A percentile compares a stretch with the other conserved stretches of the same genome.
These are phyloP conservation scores for Phaeosphaeriaceae sp. DNA, from an alignment of 2,329 filamentous ascomycete species.

Conservation along the genomic window DNA sequence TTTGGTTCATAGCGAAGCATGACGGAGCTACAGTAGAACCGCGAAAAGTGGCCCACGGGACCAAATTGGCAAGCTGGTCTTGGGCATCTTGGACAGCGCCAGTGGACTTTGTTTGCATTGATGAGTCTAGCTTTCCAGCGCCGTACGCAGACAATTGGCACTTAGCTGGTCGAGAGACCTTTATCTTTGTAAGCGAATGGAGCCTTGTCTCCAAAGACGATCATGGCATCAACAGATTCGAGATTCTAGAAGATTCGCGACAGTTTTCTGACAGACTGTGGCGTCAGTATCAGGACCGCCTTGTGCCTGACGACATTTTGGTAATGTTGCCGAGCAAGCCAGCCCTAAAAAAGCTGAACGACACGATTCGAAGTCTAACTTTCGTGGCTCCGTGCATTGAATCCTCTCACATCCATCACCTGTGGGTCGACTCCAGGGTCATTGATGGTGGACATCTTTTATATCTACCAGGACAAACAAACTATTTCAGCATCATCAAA, in stretches of 20 bases:
- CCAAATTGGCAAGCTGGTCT: not conserved
- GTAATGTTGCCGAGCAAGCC: not conserved
- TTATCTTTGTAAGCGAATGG: not conserved
- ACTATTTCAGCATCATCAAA: not conserved
- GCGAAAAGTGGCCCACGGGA: not conserved
- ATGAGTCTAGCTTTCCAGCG: not conserved
- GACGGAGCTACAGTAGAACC: not conserved
- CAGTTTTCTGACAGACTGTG: too few species aligned
- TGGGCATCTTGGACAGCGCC: constrained; percentile 2
- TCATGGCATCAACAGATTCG: not conserved
- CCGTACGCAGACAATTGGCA: not conserved
- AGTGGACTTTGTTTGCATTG: not conserved
- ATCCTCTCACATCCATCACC: not conserved
- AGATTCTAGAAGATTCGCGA: not conserved
- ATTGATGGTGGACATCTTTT: not conserved
- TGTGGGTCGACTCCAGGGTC: not conserved
- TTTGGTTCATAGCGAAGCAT: not conserved
- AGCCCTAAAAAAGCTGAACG: not conserved
- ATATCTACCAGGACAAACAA: not conserved
- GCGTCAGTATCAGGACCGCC: too few species aligned
- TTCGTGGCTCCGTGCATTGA: not conserved
- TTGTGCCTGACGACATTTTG: not conserved
- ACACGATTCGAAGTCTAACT: not conserved
- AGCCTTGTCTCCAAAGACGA: not conserved
- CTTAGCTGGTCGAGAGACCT: not conserved